Conservation (phyloP, 2,329 filamentous ascomycete genomes). For the Ophiostoma sp. region DNA sequence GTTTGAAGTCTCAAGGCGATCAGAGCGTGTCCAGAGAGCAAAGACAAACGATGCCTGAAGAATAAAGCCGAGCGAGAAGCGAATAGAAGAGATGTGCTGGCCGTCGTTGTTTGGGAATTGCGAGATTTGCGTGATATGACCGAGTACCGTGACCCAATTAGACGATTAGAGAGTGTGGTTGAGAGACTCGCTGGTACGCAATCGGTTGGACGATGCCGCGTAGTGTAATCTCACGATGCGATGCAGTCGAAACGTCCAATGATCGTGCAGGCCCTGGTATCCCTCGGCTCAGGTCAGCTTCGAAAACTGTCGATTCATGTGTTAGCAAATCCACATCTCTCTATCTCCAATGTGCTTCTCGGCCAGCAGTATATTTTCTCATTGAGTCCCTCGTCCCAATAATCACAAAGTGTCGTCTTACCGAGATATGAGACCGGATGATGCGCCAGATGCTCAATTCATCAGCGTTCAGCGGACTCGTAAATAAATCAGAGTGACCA, state of each 20-base stretch:
- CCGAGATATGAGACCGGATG: background rate
- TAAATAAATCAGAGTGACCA: background rate
- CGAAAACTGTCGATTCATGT: background rate
- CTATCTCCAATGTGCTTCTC: background rate
- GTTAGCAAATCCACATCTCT: background rate
- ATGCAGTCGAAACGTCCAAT: conserved; percentile 3
- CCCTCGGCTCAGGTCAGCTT: background rate
- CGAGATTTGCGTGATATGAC: background rate
- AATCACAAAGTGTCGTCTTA: background rate
- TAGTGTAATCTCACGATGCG: conserved; percentile 7
- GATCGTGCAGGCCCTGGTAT: background rate
- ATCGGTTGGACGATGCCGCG: background rate
- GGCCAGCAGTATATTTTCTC: background rate
- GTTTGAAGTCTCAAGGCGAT: background rate
- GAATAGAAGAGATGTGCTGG: too few species aligned
- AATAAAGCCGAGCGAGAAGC: too few species aligned
- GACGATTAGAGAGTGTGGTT: background rate
- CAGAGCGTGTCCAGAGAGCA: background rate
- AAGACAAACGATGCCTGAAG: too few species aligned
- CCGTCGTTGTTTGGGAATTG: too few species aligned
- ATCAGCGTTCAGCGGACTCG: background rate
- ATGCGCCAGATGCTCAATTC: background rate
- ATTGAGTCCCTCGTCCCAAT: too few species aligned
- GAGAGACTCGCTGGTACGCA: background rate
- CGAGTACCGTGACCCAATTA: background rate